Evolutionary conservation across 805 yeast species (phyloP).

Genomic region (Saturnispora hagleri): DNA sequence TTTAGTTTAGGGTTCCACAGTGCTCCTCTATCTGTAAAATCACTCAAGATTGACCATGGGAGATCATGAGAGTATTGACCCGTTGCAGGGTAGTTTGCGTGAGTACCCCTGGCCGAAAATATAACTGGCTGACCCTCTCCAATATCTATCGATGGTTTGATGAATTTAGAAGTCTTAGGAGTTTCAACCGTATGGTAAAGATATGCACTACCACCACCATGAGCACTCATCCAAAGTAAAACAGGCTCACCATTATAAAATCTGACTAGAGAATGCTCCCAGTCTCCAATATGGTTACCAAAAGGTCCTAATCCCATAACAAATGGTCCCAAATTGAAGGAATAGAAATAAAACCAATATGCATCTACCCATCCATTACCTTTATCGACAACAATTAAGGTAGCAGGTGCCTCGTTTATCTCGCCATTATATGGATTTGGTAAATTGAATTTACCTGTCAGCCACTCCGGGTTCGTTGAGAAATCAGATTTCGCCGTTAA

Average conservation of each 20-base stretch:
- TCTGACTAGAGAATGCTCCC: constrained; percentile 92
- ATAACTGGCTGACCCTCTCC: constrained; percentile 52
- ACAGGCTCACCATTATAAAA: constrained; percentile 74
- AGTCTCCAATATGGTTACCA: constrained; percentile 95
- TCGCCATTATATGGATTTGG: constrained; percentile 69
- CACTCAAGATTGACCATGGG: constrained; percentile 84
- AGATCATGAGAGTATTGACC: constrained; percentile 95
- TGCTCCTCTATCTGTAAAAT: constrained; percentile 91
- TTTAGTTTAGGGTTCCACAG: constrained; percentile 90
- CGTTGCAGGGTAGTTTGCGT: constrained; percentile 91
- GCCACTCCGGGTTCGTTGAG: constrained; percentile 68
- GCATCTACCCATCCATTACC: constrained; percentile 95
- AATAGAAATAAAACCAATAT: constrained; percentile 91
- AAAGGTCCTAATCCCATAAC: constrained; percentile 97
- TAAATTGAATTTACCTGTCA: constrained; percentile 59
- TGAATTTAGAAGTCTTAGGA: constrained; percentile 24
- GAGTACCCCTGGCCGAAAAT: constrained; percentile 92
- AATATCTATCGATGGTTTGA: constrained; percentile 16
- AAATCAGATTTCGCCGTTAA: constrained; percentile 67
- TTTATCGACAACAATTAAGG: constrained; percentile 76
- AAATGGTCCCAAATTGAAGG: constrained; percentile 90
- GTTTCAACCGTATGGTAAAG: constrained; percentile 69
- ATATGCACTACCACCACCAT: constrained; percentile 94
- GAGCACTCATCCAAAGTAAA: constrained; percentile 94
- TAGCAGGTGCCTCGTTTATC: constrained; percentile 69